Percentiles rank a stretch among this genome's conserved stretches.
These are phyloP conservation scores for Aspergillus fumigatiaffinis DNA, from an alignment of 2,329 filamentous ascomycete genomes.

Conservation along the genomic window DNA sequence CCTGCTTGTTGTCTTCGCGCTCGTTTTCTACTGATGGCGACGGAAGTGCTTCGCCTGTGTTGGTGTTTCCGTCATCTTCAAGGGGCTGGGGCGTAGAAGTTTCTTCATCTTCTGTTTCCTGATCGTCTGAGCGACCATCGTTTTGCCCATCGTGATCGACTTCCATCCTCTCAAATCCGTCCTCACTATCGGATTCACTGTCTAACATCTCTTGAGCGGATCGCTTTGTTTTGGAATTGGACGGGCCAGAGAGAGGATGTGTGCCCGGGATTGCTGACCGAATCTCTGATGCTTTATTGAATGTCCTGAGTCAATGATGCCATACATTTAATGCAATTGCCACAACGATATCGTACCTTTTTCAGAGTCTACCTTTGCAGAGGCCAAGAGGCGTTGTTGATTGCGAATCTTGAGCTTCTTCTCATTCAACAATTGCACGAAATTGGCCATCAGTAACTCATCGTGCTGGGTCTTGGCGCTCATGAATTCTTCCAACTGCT, in stretches of 20 bases:
- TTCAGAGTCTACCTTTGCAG: slow-evolving; percentile 43
- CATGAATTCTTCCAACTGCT: slow-evolving; percentile 56
- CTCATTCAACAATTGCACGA: slow-evolving; percentile 55
- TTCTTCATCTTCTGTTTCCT: slow-evolving; percentile 24
- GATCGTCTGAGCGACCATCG: slow-evolving; percentile 8
- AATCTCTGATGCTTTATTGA: slow-evolving; percentile 24
- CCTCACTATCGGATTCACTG: slow-evolving; percentile 27
- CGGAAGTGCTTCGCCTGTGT: slow-evolving; percentile 27
- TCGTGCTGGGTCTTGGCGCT: slow-evolving; percentile 56
- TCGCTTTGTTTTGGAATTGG: slow-evolving; percentile 24
- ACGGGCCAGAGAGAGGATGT: slow-evolving; percentile 9
- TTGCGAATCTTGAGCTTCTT: slow-evolving; percentile 64
- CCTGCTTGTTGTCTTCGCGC: background rate
- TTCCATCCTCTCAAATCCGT: slow-evolving; percentile 38
- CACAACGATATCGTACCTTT: slow-evolving; percentile 25
- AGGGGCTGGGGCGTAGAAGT: slow-evolving; percentile 28
- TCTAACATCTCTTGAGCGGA: slow-evolving; percentile 17
- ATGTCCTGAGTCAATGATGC: background rate
- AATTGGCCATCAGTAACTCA: slow-evolving; percentile 54
- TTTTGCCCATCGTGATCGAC: slow-evolving; percentile 20
- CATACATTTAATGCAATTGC: background rate
- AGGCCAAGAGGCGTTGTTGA: slow-evolving; percentile 54
- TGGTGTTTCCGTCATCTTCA: slow-evolving; percentile 29
- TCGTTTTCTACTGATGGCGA: background rate
- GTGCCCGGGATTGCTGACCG: slow-evolving; percentile 15